Percentiles rank a stretch among this genome's conserved stretches.
These are phyloP conservation scores for Cyclotella distinguenda DNA, from an alignment of 108 stramenopile species.

Conservation along the genomic window DNA sequence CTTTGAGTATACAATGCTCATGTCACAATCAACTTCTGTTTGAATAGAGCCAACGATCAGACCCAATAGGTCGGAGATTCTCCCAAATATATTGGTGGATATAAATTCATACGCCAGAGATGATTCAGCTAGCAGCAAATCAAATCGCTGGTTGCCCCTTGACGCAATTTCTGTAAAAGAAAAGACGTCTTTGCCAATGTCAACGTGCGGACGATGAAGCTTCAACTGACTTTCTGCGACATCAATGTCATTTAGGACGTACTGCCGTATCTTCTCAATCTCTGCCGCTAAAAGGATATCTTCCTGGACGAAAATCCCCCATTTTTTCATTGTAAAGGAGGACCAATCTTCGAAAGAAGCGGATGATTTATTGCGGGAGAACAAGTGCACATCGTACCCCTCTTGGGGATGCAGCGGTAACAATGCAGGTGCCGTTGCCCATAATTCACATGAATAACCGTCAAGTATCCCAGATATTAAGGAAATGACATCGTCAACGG, in stretches of 20 bases:
- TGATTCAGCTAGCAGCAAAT: constrained; percentile 36
- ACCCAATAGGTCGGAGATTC: constrained; percentile 13
- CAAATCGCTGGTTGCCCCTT: constrained; percentile 53
- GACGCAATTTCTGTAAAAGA: constrained; percentile 63
- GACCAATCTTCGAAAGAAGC: constrained; percentile 16
- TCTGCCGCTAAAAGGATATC: constrained; percentile 16
- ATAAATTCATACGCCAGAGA: constrained; percentile 21
- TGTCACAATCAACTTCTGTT: constrained; percentile 52
- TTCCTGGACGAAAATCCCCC: constrained; percentile 39
- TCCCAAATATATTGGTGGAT: constrained; percentile 8
- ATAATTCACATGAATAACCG: constrained; percentile 38
- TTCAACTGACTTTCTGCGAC: constrained; percentile 23
- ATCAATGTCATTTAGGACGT: constrained; percentile 28
- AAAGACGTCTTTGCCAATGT: constrained; percentile 49
- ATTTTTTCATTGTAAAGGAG: constrained; percentile 27
- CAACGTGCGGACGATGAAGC: constrained; percentile 40
- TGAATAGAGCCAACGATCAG: constrained; percentile 13
- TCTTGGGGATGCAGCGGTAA: constrained; percentile 39
- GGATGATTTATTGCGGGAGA: not conserved
- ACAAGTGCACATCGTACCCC: constrained; percentile 17
- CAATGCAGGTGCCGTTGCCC: constrained; percentile 55
- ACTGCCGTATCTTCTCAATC: constrained; percentile 20
- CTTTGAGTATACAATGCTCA: constrained; percentile 61
- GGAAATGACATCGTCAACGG: constrained; percentile 15
- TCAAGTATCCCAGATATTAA: constrained; percentile 3